Evolutionary conservation across 768 basidiomycete genomes (phyloP), one percentile per base, ranked within the genome.

Genomic region (Mycena leptocephala): DNA sequence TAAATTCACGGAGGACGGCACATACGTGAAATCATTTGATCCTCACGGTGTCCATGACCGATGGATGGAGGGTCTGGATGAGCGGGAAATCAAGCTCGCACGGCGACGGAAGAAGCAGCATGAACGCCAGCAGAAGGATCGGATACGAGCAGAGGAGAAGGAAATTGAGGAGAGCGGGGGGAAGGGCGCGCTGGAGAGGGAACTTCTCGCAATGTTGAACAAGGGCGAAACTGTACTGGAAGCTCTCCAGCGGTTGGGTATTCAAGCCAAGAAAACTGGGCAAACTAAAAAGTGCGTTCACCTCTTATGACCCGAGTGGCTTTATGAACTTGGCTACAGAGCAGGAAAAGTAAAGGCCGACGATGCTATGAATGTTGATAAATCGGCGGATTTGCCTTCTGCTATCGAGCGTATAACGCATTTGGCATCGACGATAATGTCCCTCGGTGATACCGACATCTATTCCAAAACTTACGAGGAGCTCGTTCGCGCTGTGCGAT

Each of bases 1-100:
- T 46, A 96, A 97, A 82, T 99, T 99, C 87, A 94, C 96, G 6
- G 95, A 95, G 74, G 98, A 99, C 82, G 98, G 98, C 59, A 95
- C 85, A 80, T 96, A 97, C 82, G 92, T 95, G 62, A 93, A 95
- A 78, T 90, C 94, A 14, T 93, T 94, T 82, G 98, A 99, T 84
- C 95, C 95, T 1, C 95, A 97, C 82, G 96, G 94, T 30, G 91
- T 94, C 46, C 97, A 99, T 83, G 98, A 99, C 85, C 91, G 92
- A 39, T 99, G 98, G 98, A 95, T 99, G 92, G 95, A 97, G n/a
- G 93, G 92, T 1, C 78, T 97, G 41, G 94, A 94, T 80, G 97
- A 98, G 80, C 89, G 88, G 74, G 95, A 94, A 78, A 98, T 99
- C 79, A 95, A 94, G 85, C 89, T 90, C 76, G 97, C 98, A 28